Conservation (phyloP, 371 early-diverging fungal genomes). For the Apophysomyces elegans region DNA sequence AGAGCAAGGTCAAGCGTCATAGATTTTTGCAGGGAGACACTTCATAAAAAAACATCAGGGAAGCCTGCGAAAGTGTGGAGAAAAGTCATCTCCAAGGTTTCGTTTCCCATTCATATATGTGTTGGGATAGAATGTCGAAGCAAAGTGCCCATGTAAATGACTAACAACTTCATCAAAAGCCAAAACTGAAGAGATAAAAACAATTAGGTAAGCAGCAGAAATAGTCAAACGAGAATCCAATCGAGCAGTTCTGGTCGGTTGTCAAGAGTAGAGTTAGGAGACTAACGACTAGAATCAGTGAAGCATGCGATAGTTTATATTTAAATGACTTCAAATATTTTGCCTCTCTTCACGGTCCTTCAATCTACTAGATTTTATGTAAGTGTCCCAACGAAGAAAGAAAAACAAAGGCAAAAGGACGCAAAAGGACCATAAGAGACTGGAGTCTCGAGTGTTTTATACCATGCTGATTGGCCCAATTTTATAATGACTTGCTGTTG, state of each 20-base stretch:
- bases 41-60: too few relatives aligned
- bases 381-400: not conserved
- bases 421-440: not conserved
- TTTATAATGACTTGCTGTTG: too few relatives aligned
- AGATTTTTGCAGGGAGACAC: too few relatives aligned
- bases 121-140: too few relatives aligned
- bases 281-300: not conserved
- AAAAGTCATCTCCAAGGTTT: too few relatives aligned
- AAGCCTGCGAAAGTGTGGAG: too few relatives aligned
- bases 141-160: too few relatives aligned
- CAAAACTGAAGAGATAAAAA: too few relatives aligned
- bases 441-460: not conserved
- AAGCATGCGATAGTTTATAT: not conserved
- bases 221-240: not conserved
- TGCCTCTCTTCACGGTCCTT: not conserved
- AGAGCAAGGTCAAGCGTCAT: too few relatives aligned
- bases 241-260: not conserved
- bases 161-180: too few relatives aligned
- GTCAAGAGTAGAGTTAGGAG: not conserved
- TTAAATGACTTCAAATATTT: not conserved
- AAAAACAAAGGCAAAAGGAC: not conserved
- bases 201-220: not conserved
- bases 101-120: too few relatives aligned
- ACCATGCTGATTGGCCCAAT: too few relatives aligned
- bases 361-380: not conserved